Evolutionary conservation across 78 protist genomes (phyloP).

Genomic region (Speleostelium caveatum): DNA sequence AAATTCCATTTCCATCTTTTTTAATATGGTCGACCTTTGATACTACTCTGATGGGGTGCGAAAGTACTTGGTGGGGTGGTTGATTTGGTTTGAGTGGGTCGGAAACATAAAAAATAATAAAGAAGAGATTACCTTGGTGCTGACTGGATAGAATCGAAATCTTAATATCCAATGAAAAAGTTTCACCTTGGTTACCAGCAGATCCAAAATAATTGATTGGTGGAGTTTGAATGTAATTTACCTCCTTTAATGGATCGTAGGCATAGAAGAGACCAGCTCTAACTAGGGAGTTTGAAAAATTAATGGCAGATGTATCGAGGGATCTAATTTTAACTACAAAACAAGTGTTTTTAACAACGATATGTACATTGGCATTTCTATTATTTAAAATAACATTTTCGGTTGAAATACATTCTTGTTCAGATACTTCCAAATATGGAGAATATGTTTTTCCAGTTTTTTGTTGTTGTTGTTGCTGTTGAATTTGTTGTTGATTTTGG

Average conservation of each 20-base stretch:
- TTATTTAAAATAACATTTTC: conserved; percentile 58
- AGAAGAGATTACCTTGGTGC: conserved; percentile 74
- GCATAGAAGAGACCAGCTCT: conserved; percentile 55
- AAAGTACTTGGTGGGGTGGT: neutral
- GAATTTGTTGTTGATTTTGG: conserved; percentile 1
- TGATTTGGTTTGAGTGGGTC: neutral
- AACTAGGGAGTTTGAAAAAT: conserved; percentile 14
- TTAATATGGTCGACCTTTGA: conserved; percentile 73
- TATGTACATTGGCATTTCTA: conserved; percentile 53
- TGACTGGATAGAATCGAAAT: conserved; percentile 55
- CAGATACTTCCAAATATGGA: conserved; percentile 26
- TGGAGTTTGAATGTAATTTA: conserved; percentile 55
- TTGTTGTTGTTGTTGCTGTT: conserved; percentile 3
- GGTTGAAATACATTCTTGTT: conserved; percentile 51
- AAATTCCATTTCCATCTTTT: conserved; percentile 55
- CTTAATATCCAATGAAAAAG: conserved; percentile 37
- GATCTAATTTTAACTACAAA: conserved; percentile 34
- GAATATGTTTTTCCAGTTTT: conserved; percentile 13
- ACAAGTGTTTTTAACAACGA: conserved; percentile 66
- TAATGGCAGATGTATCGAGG: conserved; percentile 9
- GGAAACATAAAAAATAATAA: conserved; percentile 14
- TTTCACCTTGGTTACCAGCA: conserved; percentile 25
- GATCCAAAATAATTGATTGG: conserved; percentile 60
- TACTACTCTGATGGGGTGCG: conserved; percentile 69
- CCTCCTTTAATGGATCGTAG: conserved; percentile 67